Evolutionary conservation across 257 asterid genomes (phyloP).

Genomic region (Nicotiana paniculata): DNA sequence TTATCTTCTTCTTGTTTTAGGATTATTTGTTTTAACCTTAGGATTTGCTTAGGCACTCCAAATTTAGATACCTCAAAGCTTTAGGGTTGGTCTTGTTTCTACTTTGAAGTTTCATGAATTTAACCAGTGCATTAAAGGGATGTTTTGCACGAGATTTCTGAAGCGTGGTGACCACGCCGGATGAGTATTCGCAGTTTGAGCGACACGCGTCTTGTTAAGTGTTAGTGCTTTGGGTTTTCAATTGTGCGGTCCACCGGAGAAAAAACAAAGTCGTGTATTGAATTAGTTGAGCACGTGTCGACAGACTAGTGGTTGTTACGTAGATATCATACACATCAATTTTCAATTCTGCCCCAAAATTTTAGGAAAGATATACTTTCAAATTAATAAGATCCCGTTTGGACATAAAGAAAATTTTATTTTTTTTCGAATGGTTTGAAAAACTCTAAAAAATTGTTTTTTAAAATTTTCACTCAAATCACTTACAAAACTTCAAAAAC

Average conservation of each 20-base stretch:
- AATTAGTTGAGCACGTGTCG: not conserved
- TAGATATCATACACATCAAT: not conserved
- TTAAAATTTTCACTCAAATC: too few relatives aligned
- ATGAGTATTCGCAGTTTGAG: not conserved
- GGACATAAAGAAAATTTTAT: too few relatives aligned
- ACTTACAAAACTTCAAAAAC: too few relatives aligned
- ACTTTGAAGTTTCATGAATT: conserved; percentile 13
- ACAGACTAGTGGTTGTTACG: not conserved
- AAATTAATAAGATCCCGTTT: too few relatives aligned
- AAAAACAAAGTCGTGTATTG: not conserved
- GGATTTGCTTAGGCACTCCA: not conserved
- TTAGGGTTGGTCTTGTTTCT: conserved; percentile 16
- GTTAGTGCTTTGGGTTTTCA: not conserved
- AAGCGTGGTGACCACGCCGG: not conserved
- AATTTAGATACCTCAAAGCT: not conserved
- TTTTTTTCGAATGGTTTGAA: too few relatives aligned
- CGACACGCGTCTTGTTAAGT: not conserved
- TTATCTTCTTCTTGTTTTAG: not conserved
- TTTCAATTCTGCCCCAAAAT: too few relatives aligned
- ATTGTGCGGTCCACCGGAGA: not conserved
- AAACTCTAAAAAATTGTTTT: too few relatives aligned
- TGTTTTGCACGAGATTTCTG: not conserved
- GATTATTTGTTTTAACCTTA: conserved; percentile 11
- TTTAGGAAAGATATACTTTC: not conserved
- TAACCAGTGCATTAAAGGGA: not conserved